A percentile compares a stretch with the other conserved stretches of the same genome.
Evolutionary conservation across 2,329 filamentous ascomycete species (phyloP).

Genomic region (Colletotrichum coccodes): DNA sequence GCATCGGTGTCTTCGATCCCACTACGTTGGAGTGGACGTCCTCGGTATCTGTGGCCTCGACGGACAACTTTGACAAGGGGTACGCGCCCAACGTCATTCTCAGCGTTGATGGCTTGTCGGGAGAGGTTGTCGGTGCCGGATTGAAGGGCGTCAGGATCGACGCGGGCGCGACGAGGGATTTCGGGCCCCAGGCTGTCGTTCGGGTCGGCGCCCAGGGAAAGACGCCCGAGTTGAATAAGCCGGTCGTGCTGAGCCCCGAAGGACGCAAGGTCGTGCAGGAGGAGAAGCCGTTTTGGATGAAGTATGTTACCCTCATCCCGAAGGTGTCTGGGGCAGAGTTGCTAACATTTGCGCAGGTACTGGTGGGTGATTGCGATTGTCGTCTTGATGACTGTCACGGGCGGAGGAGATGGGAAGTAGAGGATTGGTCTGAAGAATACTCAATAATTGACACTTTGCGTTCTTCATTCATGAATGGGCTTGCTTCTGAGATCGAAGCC

Average conservation of each 20-base stretch:
- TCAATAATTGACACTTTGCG: constrained; percentile 5
- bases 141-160: constrained; percentile 69
- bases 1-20: constrained; percentile 67
- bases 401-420: constrained; percentile 64
- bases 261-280: constrained; percentile 66
- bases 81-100: constrained; percentile 68
- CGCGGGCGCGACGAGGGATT: constrained; percentile 72
- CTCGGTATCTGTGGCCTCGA: constrained; percentile 65
- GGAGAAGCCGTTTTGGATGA: constrained; percentile 75
- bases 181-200: constrained; percentile 69
- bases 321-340: constrained; percentile 1
- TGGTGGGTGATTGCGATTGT: constrained; percentile 72
- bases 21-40: constrained; percentile 59
- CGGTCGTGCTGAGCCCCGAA: constrained; percentile 69
- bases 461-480: background rate
- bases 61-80: constrained; percentile 69
- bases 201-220: constrained; percentile 58
- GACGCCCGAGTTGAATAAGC: constrained; percentile 70
- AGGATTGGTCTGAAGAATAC: constrained; percentile 33
- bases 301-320: constrained; percentile 56
- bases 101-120: constrained; percentile 54
- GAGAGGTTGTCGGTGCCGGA: constrained; percentile 60
- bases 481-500: too few species aligned
- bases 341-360: constrained; percentile 61
- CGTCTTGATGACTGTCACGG: constrained; percentile 62